phyloP scores from a whole-genome alignment of 768 basidiomycete species.

The Trametes gibbosa region DNA sequence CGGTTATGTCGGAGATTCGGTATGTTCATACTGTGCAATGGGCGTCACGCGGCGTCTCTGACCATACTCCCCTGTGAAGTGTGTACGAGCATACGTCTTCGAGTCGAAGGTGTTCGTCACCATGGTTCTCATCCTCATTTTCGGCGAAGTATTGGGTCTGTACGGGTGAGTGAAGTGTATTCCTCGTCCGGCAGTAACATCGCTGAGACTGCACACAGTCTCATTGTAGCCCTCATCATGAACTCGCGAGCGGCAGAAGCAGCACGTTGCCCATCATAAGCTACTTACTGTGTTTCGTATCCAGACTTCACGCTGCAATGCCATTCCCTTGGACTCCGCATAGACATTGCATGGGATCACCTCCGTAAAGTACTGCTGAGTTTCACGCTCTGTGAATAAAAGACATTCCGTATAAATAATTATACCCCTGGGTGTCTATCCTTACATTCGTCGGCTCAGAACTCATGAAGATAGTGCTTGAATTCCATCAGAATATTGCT shows the following conservation, averaged over 20 bases:
- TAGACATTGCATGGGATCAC: neutral
- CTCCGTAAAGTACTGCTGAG: neutral
- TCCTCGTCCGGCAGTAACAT: neutral
- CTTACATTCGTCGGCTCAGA: too few species aligned
- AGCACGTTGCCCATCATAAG: neutral
- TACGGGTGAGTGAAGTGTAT: constrained; percentile 58
- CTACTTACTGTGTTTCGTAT: too few species aligned
- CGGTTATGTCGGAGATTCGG: constrained; percentile 90
- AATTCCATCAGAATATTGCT: too few species aligned
- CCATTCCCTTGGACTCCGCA: neutral
- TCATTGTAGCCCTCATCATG: constrained; percentile 94
- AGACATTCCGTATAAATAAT: too few species aligned
- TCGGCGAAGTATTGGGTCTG: constrained; percentile 86
- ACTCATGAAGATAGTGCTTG: too few species aligned
- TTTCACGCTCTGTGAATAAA: too few species aligned
- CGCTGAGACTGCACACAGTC: constrained; percentile 35
- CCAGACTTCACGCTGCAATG: too few species aligned
- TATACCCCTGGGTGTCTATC: too few species aligned
- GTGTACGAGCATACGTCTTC: constrained; percentile 87
- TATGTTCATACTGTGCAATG: constrained; percentile 41
- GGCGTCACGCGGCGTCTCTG: neutral
- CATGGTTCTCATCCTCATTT: constrained; percentile 96
- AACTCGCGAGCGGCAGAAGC: constrained; percentile 48
- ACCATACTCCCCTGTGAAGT: constrained; percentile 40
- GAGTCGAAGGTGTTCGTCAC: constrained; percentile 90